Base-by-base conservation (phyloP, 371 early-diverging fungal genomes). In the Haplosporangium sp. region DNA sequence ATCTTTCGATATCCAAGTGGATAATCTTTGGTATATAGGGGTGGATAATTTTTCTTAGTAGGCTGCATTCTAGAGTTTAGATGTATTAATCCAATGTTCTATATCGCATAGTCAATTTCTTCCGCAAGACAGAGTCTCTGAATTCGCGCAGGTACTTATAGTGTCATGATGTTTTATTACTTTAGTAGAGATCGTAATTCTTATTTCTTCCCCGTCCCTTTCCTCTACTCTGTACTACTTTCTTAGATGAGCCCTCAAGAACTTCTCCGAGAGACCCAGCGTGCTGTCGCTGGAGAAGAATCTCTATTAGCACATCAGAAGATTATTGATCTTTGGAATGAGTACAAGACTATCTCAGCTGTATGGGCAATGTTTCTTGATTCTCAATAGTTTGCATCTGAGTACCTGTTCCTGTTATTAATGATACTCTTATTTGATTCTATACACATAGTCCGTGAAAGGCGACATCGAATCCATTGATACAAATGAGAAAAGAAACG, bases 101-200 rank as follows among this genome's bases (percentile, higher is more conserved):
- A 15, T 35, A 5, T 68, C 10, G 10, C 15, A 10, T 35, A 95
- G 96, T 79, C 98, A 98, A 84, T 98, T 98, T 68, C 85, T 98
- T 61, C 98, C 99, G 20, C 99, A 98, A 83, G 99, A 98, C 84
- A 88, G 92, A 67, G 98, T 98, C 1, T 88, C 92, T 13, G 96
- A 95, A 72, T 98, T 98, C 75, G 96, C 98, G 3, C 92, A 94
- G 85, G 89, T 91, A 85, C 57, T 6, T 34, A 39, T 11, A n/a
- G 1, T 2, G 15, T 13, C 19, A 20, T 3, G 11, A 27, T 65
- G n/a, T 56, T 59, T 20, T 17, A 27, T 27, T 27, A 1, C 27
- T 27, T 27, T 1, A 27, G 27, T 27, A 27, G 27, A 27, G 27
- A 27, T 27, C 27, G 27, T 27, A 27, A 27, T 27, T 27, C 27